These are phyloP conservation scores for Globisporangium barbulae DNA, from an alignment of 352 stramenopile species.

Conservation along the genomic window DNA sequence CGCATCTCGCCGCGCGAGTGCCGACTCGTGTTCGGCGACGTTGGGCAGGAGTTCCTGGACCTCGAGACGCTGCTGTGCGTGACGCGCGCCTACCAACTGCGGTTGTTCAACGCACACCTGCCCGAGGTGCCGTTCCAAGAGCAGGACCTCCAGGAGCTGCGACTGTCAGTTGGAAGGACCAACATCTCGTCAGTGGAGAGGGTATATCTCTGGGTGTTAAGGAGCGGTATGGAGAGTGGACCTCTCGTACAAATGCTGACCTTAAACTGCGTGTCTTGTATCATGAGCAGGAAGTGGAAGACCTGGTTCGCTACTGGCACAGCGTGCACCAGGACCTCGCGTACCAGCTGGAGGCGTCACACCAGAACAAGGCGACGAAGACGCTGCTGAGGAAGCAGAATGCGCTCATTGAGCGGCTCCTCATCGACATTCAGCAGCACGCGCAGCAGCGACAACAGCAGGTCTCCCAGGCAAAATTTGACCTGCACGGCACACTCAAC, in stretches of 20 bases:
- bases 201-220: slow-evolving; percentile 11
- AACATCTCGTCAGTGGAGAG: slow-evolving; percentile 52
- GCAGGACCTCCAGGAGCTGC: slow-evolving; percentile 44
- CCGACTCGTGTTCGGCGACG: slow-evolving; percentile 61
- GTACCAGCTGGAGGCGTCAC: slow-evolving; percentile 46
- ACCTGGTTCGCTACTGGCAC: slow-evolving; percentile 60
- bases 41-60: slow-evolving; percentile 56
- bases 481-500: slow-evolving; percentile 12
- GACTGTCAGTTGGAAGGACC: slow-evolving; percentile 38
- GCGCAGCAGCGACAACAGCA: slow-evolving; percentile 11
- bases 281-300: slow-evolving; percentile 45
- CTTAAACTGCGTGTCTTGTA: neutral
- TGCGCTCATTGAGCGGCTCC: slow-evolving; percentile 49
- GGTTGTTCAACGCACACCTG: slow-evolving; percentile 45
- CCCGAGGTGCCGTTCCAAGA: slow-evolving; percentile 50
- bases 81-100: slow-evolving; percentile 54
- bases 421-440: slow-evolving; percentile 31
- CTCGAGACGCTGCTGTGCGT: slow-evolving; percentile 53
- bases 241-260: neutral
- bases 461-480: slow-evolving; percentile 1
- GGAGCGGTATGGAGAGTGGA: neutral
- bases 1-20: slow-evolving; percentile 49
- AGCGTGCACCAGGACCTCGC: slow-evolving; percentile 45
- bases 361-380: slow-evolving; percentile 69
- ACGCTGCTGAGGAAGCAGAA: slow-evolving; percentile 51